Percentiles rank a stretch among this genome's conserved stretches.
phyloP scores from a whole-genome alignment of 495 filamentous ascomycete genomes.

The Amniculicola lignicola region DNA sequence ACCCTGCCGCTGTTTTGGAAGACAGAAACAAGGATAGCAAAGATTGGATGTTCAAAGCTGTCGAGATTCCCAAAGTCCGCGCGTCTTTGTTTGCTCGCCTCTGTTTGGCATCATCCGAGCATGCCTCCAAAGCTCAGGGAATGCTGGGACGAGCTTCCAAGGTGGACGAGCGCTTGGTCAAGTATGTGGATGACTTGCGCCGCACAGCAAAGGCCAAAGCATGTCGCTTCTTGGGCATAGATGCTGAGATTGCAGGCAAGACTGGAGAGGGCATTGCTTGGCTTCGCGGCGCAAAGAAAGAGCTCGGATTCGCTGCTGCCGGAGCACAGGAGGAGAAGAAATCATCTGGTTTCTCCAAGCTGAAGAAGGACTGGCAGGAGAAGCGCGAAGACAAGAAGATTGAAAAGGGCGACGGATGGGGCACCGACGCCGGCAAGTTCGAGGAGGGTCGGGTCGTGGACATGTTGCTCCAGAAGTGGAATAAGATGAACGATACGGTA shows the following conservation, averaged over 20 bases:
- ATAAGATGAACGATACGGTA: constrained; percentile 87
- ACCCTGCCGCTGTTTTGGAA: constrained; percentile 72
- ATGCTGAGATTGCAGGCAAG: constrained; percentile 77
- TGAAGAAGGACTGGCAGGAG: constrained; percentile 71
- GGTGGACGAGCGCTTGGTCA: constrained; percentile 61
- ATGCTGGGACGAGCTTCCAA: constrained; percentile 50
- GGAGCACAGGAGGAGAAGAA: constrained; percentile 45
- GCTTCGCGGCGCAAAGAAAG: constrained; percentile 67
- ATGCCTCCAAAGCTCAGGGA: constrained; percentile 59
- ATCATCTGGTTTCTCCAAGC: constrained; percentile 54
- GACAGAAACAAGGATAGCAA: constrained; percentile 72
- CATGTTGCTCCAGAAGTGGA: constrained; percentile 86
- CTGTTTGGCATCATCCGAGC: constrained; percentile 73
- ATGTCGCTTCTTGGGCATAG: constrained; percentile 84
- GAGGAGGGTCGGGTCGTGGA: constrained; percentile 86
- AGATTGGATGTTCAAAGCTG: constrained; percentile 89
- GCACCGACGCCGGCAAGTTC: constrained; percentile 73
- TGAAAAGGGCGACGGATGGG: constrained; percentile 68
- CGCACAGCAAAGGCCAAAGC: constrained; percentile 74
- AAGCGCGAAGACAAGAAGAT: constrained; percentile 64
- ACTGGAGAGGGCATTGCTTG: constrained; percentile 81
- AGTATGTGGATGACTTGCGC: constrained; percentile 70
- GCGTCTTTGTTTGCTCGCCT: constrained; percentile 82
- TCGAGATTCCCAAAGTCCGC: constrained; percentile 81
- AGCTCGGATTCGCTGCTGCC: constrained; percentile 56